Conservation (phyloP, 306 rosid species). For the Prosopis cineraria region DNA sequence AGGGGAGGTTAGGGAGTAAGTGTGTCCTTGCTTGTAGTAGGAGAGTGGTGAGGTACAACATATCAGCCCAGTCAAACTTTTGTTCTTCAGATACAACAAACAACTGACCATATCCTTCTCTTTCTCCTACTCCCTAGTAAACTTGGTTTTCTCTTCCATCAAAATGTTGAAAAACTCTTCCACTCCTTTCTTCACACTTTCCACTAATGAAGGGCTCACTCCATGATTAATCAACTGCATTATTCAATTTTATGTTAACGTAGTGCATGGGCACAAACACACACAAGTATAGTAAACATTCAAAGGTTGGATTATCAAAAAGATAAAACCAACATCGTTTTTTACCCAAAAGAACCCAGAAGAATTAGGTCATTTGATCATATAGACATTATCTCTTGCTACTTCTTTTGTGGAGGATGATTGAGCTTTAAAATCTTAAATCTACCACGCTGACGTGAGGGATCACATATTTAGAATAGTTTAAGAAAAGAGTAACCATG, state of each 20-base stretch:
- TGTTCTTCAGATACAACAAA: slow-evolving; percentile 51
- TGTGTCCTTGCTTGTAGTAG: slow-evolving; percentile 45
- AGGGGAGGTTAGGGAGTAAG: slow-evolving; percentile 40
- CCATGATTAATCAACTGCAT: slow-evolving; percentile 42
- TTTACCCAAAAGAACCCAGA: too few species aligned
- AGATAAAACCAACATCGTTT: too few species aligned
- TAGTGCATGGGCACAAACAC: too few species aligned
- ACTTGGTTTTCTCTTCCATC: slow-evolving; percentile 46
- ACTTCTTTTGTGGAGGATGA: too few species aligned
- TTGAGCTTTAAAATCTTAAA: too few species aligned
- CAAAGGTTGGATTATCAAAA: too few species aligned
- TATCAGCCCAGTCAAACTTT: slow-evolving; percentile 58
- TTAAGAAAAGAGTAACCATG: too few species aligned
- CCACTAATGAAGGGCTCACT: slow-evolving; percentile 38
- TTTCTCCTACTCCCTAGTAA: slow-evolving; percentile 43
- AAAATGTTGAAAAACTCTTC: slow-evolving; percentile 40
- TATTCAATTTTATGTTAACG: not conserved
- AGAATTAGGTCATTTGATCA: too few species aligned
- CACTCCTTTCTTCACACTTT: slow-evolving; percentile 43
- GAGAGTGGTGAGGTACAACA: slow-evolving; percentile 26
- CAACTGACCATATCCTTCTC: slow-evolving; percentile 51
- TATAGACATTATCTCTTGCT: too few species aligned
- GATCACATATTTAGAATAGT: too few species aligned
- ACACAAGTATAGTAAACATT: not conserved
- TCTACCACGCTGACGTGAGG: too few species aligned